A percentile compares a stretch with the other conserved stretches of the same genome.
Conservation (phyloP, 192 early-diverging fungal species). For the Backusella morwellensis region DNA sequence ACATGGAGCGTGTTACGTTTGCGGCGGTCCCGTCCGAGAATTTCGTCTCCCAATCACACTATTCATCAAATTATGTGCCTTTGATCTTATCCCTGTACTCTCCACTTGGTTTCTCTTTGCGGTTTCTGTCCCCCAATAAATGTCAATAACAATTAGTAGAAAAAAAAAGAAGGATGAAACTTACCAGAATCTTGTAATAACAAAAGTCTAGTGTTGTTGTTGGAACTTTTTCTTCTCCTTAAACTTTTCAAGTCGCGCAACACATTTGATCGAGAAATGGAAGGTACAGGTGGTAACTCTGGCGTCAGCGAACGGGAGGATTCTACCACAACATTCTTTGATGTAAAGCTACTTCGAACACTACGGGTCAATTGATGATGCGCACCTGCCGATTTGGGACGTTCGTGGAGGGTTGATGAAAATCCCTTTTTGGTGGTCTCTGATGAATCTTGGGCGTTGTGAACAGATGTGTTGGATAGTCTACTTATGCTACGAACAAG, state of each 20-base stretch:
- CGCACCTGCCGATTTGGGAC: conserved; percentile 13
- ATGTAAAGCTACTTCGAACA: neutral
- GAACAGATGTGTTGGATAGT: conserved; percentile 30
- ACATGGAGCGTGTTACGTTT: neutral
- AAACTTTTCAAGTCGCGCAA: conserved; percentile 13
- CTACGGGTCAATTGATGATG: neutral
- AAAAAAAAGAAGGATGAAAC: too few relatives aligned
- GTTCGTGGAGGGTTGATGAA: conserved; percentile 34
- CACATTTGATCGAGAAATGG: conserved; percentile 6
- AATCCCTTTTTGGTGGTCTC: conserved; percentile 34
- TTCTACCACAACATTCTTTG: neutral
- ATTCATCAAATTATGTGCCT: conserved; percentile 9
- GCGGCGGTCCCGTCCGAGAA: neutral
- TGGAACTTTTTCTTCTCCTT: neutral
- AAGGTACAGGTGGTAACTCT: conserved; percentile 3
- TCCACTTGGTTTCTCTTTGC: neutral
- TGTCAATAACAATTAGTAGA: too few relatives aligned
- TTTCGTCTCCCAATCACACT: conserved; percentile 6
- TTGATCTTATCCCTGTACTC: neutral
- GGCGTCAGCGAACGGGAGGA: neutral
- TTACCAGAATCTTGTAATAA: neutral
- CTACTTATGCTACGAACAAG: neutral
- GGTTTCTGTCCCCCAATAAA: neutral
- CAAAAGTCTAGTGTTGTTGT: neutral
- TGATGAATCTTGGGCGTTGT: conserved; percentile 12